Evolutionary conservation across 1,139 yeast genomes (phyloP).

Genomic region (Zygosaccharomyces pseudobailii): DNA sequence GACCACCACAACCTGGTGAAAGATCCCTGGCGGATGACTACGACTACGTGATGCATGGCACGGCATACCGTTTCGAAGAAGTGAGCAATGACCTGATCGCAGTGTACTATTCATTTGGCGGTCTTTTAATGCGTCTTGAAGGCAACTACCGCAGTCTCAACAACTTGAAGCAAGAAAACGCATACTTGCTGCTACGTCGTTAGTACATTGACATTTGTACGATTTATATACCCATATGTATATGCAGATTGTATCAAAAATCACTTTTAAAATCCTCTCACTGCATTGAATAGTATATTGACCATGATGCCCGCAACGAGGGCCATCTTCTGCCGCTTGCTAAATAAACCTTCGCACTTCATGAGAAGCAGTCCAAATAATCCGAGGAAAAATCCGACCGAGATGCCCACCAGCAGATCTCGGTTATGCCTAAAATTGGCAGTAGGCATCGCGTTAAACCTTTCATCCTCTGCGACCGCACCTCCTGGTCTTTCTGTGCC

Average conservation of each 20-base stretch:
- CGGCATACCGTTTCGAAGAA: conserved; percentile 95
- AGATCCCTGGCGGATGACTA: conserved; percentile 90
- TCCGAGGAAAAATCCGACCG: conserved; percentile 62
- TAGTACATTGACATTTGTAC: too few species aligned
- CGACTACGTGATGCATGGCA: conserved; percentile 98
- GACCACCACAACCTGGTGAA: conserved; percentile 83
- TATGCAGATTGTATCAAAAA: neutral
- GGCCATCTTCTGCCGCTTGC: conserved; percentile 56
- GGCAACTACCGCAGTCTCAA: conserved; percentile 91
- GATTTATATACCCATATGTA: conserved; percentile 6
- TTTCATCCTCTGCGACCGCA: conserved; percentile 24
- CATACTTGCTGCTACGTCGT: conserved; percentile 79
- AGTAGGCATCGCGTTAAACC: conserved; percentile 30
- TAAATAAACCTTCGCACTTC: conserved; percentile 53
- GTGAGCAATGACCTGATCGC: conserved; percentile 60
- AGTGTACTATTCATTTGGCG: conserved; percentile 94
- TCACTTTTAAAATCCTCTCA: conserved; percentile 40
- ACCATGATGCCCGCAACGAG: conserved; percentile 56
- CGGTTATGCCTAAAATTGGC: conserved; percentile 43
- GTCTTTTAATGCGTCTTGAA: conserved; percentile 86
- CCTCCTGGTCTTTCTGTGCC: conserved; percentile 45
- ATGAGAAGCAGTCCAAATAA: conserved; percentile 54
- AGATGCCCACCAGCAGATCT: conserved; percentile 57
- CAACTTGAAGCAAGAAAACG: conserved; percentile 86
- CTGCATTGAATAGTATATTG: conserved; percentile 54